phyloP scores from a whole-genome alignment of 1,139 yeast genomes.

The Dujonia santamariae region DNA sequence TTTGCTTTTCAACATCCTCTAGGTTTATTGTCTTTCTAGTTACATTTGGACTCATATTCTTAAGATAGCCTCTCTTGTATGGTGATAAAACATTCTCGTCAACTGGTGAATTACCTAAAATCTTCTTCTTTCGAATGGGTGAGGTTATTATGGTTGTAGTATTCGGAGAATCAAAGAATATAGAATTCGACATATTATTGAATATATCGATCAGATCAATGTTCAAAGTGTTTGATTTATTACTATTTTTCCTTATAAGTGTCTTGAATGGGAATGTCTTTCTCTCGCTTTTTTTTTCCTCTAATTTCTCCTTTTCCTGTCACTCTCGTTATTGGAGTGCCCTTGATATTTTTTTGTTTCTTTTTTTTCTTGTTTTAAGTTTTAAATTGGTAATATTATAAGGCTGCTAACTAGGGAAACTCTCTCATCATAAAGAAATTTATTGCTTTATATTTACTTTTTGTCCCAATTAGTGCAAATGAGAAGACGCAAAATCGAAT shows the following conservation, averaged over 20 bases:
- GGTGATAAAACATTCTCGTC: slow-evolving; percentile 18
- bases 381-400: too few relatives aligned
- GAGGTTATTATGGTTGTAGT: slow-evolving; percentile 3
- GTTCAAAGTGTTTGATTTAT: too few relatives aligned
- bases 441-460: too few relatives aligned
- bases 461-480: too few relatives aligned
- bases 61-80: slow-evolving; percentile 30
- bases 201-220: too few relatives aligned
- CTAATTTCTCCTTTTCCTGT: not conserved
- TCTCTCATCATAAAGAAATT: too few relatives aligned
- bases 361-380: not conserved
- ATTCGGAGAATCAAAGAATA: slow-evolving; percentile 6
- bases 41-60: slow-evolving; percentile 45
- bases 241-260: too few relatives aligned
- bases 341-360: not conserved
- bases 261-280: not conserved
- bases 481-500: too few relatives aligned
- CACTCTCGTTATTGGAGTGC: not conserved
- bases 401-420: too few relatives aligned
- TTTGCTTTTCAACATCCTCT: slow-evolving; percentile 4
- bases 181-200: slow-evolving; percentile 4
- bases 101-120: slow-evolving; percentile 2
- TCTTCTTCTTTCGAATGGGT: slow-evolving; percentile 1
- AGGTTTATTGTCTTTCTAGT: slow-evolving; percentile 27
- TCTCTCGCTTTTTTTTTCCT: not conserved